Evolutionary conservation across 352 stramenopile genomes (phyloP).

Genomic region (Blastocystis sp.): DNA sequence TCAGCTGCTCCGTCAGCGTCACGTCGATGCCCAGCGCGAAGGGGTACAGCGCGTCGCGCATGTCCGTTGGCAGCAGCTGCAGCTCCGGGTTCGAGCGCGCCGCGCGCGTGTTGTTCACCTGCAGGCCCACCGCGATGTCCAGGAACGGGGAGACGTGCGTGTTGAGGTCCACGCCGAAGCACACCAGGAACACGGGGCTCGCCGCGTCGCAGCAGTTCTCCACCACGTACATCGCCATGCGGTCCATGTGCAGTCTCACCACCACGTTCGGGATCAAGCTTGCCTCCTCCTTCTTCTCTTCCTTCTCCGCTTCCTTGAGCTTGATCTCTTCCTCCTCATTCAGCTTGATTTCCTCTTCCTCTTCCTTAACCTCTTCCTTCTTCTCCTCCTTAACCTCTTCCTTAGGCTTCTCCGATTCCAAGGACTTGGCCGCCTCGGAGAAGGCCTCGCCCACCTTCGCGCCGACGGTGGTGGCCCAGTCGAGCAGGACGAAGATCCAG

Average conservation of each 20-base stretch:
- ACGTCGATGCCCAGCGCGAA: slow-evolving; percentile 20
- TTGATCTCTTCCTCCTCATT: neutral
- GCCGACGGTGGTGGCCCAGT: slow-evolving; percentile 47
- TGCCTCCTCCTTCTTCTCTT: neutral
- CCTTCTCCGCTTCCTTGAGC: neutral
- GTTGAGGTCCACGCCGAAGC: slow-evolving; percentile 52
- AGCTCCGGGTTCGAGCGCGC: slow-evolving; percentile 16
- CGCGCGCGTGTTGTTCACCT: slow-evolving; percentile 34
- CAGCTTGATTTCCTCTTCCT: neutral
- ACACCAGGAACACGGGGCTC: slow-evolving; percentile 55
- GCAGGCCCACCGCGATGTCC: slow-evolving; percentile 18
- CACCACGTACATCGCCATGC: slow-evolving; percentile 55
- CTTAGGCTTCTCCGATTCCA: neutral
- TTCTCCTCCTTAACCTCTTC: neutral
- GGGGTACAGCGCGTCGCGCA: slow-evolving; percentile 64
- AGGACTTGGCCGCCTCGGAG: slow-evolving; percentile 1
- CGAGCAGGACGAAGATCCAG: slow-evolving; percentile 64
- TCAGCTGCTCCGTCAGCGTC: slow-evolving; percentile 26
- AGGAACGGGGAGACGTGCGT: slow-evolving; percentile 50
- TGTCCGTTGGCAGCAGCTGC: slow-evolving; percentile 30
- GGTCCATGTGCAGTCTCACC: slow-evolving; percentile 49
- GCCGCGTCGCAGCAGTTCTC: slow-evolving; percentile 5
- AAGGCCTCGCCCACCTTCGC: slow-evolving; percentile 12
- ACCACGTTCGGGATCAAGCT: slow-evolving; percentile 55
- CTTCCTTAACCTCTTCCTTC: neutral